Evolutionary conservation across 2,329 filamentous ascomycete genomes (phyloP).

Genomic region (Phialemonium atrogriseum): DNA sequence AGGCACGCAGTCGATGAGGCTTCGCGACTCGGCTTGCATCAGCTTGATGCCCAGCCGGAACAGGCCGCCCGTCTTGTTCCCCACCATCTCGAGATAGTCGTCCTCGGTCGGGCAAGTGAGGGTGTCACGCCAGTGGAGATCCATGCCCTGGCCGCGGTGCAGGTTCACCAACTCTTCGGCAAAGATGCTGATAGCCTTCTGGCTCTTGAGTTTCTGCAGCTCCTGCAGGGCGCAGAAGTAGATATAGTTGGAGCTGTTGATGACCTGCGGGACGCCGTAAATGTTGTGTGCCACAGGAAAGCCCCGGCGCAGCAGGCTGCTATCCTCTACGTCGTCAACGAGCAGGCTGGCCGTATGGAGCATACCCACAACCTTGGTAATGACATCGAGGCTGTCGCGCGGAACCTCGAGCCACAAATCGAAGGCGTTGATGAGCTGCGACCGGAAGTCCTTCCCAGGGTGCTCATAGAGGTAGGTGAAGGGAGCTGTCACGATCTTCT

Average conservation of each 20-base stretch:
- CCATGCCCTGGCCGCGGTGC: constrained; percentile 83
- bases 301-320: constrained; percentile 64
- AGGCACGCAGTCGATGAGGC: constrained; percentile 62
- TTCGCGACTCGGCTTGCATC: constrained; percentile 67
- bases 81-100: constrained; percentile 91
- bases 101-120: constrained; percentile 77
- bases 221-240: constrained; percentile 77
- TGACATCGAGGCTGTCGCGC: constrained; percentile 57
- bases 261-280: constrained; percentile 79
- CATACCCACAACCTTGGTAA: constrained; percentile 76
- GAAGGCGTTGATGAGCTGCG: constrained; percentile 72
- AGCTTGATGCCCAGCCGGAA: constrained; percentile 80
- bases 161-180: constrained; percentile 78
- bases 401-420: constrained; percentile 75
- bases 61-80: constrained; percentile 81
- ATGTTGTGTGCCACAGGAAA: constrained; percentile 77
- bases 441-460: constrained; percentile 78
- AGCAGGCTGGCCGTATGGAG: constrained; percentile 77
- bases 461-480: constrained; percentile 74
- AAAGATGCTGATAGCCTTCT: constrained; percentile 60
- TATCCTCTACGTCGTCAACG: constrained; percentile 81
- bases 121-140: constrained; percentile 82
- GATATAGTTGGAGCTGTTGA: constrained; percentile 85
- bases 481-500: constrained; percentile 67
- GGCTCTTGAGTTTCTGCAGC: constrained; percentile 63